Base-by-base conservation (phyloP, 108 stramenopile genomes). In the Cylindrotheca fusiformis region DNA sequence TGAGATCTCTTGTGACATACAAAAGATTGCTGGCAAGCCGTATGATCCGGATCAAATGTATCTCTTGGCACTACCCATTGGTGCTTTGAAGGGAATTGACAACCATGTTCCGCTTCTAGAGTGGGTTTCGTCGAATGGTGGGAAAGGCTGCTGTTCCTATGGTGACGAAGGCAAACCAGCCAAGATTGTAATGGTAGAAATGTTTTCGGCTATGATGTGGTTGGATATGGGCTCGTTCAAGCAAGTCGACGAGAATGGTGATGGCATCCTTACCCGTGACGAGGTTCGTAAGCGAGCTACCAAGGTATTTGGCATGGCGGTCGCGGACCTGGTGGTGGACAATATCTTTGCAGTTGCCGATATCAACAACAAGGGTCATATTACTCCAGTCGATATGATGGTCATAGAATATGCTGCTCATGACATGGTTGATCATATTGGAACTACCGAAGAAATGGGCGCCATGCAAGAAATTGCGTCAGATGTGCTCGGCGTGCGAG, bases 51-150 rank as follows among this genome's bases (percentile, higher is more conserved):
- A 51, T 0, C 55, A 52, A 28, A 0, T 19, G 33, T 83, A 83
- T 46, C 31, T 56, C 19, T 59, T 61, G 14, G 52, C 76, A 8
- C 17, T 83, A 14, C 77, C 77, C 17, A 50, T 49, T 2, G 49
- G 56, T 21, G 52, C 67, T 28, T 66, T 78, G 24, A 50, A 65
- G n/a, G 81, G 81, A 30, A 66, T 83, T 12, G 77, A 76, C 52
- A 66, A 79, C 22, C 65, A 76, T 18, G 46, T 52, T 31, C 81
- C 81, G 18, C 66, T 83, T 4, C 30, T 83, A 48, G 52, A 76
- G 45, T 83, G 71, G 67, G 77, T 32, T 1, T 41, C 54, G 14
- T 30, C 32, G 19, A 55, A 55, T 17, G 18, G 45, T 21, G 54
- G 28, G 1, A 32, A 47, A 12, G 25, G 24, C 14, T 14, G n/a